Conservation (phyloP, 495 filamentous ascomycete species). For the Usnea hakonensis region DNA sequence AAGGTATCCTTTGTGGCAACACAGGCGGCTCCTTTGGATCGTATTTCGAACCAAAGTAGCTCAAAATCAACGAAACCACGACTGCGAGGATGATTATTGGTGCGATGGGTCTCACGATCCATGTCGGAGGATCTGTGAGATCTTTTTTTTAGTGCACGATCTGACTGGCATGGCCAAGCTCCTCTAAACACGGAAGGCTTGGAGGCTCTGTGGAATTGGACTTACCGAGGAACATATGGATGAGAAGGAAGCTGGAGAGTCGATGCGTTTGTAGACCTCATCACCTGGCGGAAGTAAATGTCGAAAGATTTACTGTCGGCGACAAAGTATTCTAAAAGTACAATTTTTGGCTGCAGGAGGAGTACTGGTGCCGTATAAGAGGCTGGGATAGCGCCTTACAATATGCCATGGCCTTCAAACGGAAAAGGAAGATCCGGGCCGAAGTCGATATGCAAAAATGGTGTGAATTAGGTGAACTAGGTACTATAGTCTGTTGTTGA, state of each 20-base stretch:
- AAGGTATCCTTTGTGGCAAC: conserved; percentile 32
- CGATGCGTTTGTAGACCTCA: background rate
- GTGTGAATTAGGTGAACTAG: no score
- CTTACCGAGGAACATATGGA: background rate
- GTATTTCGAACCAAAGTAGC: conserved; percentile 6
- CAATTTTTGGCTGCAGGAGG: no score
- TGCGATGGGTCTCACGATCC: background rate
- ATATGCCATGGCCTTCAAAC: background rate
- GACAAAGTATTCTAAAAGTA: background rate
- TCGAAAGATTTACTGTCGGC: background rate
- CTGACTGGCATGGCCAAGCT: background rate
- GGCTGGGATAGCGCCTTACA: no score
- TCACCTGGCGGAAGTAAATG: background rate
- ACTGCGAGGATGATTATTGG: background rate
- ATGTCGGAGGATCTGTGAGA: background rate
- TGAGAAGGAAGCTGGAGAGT: background rate
- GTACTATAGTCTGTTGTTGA: no score
- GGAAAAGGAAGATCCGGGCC: background rate
- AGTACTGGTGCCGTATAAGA: no score
- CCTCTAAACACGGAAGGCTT: background rate
- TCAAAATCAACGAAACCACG: background rate
- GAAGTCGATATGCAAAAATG: background rate
- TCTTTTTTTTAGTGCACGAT: background rate
- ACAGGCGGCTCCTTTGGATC: conserved; percentile 41
- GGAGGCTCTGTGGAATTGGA: background rate